phyloP scores from a whole-genome alignment of 495 filamentous ascomycete genomes.

The Aspergillus nanangensis region DNA sequence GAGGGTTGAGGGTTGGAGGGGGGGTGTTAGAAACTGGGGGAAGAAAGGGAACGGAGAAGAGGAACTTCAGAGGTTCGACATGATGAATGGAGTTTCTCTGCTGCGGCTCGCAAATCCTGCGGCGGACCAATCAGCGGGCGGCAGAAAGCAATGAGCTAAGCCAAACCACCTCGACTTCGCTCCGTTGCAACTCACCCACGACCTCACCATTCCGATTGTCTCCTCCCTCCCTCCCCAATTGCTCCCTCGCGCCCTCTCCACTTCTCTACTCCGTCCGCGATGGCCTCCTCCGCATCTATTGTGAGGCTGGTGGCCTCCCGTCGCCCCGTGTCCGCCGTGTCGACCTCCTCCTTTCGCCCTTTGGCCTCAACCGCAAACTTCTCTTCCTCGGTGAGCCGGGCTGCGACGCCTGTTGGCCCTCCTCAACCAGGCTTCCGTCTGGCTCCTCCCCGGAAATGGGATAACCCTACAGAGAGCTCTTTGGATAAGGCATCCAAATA shows the following conservation, averaged over 20 bases:
- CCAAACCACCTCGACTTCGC: conserved; percentile 22
- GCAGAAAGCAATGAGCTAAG: conserved; percentile 48
- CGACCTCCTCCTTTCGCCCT: conserved; percentile 32
- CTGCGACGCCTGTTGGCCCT: conserved; percentile 71
- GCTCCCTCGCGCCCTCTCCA: conserved; percentile 9
- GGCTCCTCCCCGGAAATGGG: conserved; percentile 61
- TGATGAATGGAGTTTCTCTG: conserved; percentile 11
- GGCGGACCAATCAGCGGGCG: conserved; percentile 38
- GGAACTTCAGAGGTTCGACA: conserved; percentile 11
- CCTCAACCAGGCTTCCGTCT: conserved; percentile 76
- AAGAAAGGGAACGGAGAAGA: conserved; percentile 15
- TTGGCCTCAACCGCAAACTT: conserved; percentile 52
- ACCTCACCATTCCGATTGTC: conserved; percentile 3
- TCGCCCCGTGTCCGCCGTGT: conserved; percentile 22
- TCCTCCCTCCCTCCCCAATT: conserved; percentile 13
- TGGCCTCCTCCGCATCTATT: conserved; percentile 50
- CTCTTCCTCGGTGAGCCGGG: conserved; percentile 54
- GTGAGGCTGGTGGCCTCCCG: conserved; percentile 50
- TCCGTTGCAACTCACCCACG: conserved; percentile 14
- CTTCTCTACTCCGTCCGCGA: conserved; percentile 27
- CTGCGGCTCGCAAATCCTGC: conserved; percentile 35
- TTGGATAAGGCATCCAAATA: conserved; percentile 84
- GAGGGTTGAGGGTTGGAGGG: conserved; percentile 10
- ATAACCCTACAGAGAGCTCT: conserved; percentile 63
- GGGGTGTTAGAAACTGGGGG: conserved; percentile 14